Base-by-base conservation (phyloP, 1,284 basidiomycete species). In the Cutaneotrichosporon dermatis region DNA sequence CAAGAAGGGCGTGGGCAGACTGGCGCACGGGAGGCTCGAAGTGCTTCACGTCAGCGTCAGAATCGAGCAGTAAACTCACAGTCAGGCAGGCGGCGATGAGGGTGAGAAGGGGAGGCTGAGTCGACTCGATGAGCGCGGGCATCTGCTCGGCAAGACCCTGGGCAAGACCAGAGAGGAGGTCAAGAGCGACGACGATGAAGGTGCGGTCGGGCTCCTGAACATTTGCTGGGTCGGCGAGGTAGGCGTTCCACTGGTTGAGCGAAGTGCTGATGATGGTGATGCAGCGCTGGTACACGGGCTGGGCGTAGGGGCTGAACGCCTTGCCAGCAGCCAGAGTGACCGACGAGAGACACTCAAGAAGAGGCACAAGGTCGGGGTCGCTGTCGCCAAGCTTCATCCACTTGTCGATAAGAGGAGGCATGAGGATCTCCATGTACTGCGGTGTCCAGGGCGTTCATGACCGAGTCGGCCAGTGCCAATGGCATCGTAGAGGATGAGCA, bases 401-500 rank as follows among this genome's bases (percentile, higher is more conserved):
- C 69, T 90, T 86, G 63, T 85, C 85, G 54, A 92, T 90, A 62
- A 99, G 81, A 50, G 95, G 90, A 4, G 94, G 94, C 93, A 99
- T 96, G 66, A 99, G 80, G 62, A 97, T 93, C 58, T 97, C 89
- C 60, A 99, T 88, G 73, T 90, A 95, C 15, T 86, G 81, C 1
- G 90, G 85, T 69, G 90, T 89, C 71, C 91, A 99, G 80, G 6
- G 92, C 90, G 46, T 85, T 76, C 7, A 93, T 94, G 42, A 99
- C 95, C 12, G 93, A 92, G 74, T 99, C 96, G 3, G 96, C 96
- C 13, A 99, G 96, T 99, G 5, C 96, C 95, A 58, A 99, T 88
- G 11, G 96, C 96, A 74, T 99, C 96, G 75, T 99, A 99, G 42
- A 99, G 80, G 66, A 99, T 99, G 65, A 99, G 83, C 83, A 99